phyloP scores from a whole-genome alignment of 306 rosid species.

The Sophora flavescens region DNA sequence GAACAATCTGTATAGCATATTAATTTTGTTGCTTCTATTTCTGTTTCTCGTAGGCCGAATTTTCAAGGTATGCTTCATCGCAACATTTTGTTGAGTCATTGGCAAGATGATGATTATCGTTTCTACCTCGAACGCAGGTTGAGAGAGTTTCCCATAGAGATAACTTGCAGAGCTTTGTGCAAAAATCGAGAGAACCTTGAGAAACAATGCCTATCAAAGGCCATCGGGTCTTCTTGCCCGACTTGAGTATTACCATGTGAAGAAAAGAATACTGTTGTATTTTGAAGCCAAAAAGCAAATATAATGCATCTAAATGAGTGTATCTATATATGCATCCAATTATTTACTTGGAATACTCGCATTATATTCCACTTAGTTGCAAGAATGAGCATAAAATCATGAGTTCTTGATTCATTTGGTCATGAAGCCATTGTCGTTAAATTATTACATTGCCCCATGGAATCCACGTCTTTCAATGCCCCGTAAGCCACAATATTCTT shows the following conservation, averaged over 20 bases:
- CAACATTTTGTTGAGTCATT: background rate
- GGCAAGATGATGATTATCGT: background rate
- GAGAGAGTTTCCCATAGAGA: constrained; percentile 85
- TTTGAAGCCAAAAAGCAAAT: no score
- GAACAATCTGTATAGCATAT: background rate
- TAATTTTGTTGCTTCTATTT: constrained; percentile 5
- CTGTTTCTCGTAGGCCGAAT: background rate
- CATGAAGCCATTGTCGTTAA: background rate
- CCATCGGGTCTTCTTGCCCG: constrained; percentile 78
- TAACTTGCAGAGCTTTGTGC: constrained; percentile 74
- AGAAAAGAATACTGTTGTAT: constrained; percentile 70
- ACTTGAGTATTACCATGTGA: constrained; percentile 73
- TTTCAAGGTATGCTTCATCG: background rate
- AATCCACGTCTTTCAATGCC: constrained; percentile 80
- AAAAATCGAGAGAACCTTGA: constrained; percentile 85
- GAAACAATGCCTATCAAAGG: constrained; percentile 76
- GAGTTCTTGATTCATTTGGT: constrained; percentile 2
- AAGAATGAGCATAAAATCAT: no score
- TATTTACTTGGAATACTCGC: constrained; percentile 1
- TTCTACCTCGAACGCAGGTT: constrained; percentile 71
- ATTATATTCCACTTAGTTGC: constrained; percentile 7
- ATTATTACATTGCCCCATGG: constrained; percentile 67
- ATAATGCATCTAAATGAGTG: constrained; percentile 1
- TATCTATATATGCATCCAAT: constrained; percentile 7
- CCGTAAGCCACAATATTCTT: constrained; percentile 56